Percentiles rank a stretch among this genome's conserved stretches.
Conservation (phyloP, 306 rosid genomes). For the Malus asiatica region DNA sequence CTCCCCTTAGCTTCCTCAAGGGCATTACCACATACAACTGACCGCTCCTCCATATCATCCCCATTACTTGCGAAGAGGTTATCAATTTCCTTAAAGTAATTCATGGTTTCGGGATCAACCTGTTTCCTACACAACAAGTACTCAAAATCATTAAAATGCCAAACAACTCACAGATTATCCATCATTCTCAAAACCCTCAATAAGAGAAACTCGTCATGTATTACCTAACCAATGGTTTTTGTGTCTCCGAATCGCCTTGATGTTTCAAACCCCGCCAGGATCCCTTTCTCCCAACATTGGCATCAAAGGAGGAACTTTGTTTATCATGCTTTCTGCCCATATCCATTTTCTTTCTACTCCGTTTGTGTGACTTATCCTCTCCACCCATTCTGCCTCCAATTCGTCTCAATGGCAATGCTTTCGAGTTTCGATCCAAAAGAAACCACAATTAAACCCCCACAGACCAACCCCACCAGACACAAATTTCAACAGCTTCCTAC, state of each 20-base stretch:
- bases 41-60: constrained; percentile 64
- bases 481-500: neutral
- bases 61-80: constrained; percentile 57
- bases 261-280: constrained; percentile 17
- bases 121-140: constrained; percentile 51
- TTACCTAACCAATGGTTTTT: constrained; percentile 47
- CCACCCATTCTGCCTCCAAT: constrained; percentile 37
- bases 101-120: constrained; percentile 66
- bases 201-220: neutral
- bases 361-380: constrained; percentile 18
- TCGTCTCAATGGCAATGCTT: constrained; percentile 35
- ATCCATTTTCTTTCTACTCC: constrained; percentile 28
- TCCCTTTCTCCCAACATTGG: constrained; percentile 13
- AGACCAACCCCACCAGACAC: no score
- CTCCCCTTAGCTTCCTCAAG: constrained; percentile 76
- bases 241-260: constrained; percentile 13
- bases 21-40: constrained; percentile 71
- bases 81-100: constrained; percentile 70
- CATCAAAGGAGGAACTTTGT: constrained; percentile 21
- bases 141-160: constrained; percentile 2
- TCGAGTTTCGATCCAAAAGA: constrained; percentile 48
- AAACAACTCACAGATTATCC: neutral
- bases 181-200: neutral
- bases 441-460: constrained; percentile 27
- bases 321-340: constrained; percentile 37